phyloP scores from a whole-genome alignment of 2,329 filamentous ascomycete genomes.

The Phyllosticta citriasiana region DNA sequence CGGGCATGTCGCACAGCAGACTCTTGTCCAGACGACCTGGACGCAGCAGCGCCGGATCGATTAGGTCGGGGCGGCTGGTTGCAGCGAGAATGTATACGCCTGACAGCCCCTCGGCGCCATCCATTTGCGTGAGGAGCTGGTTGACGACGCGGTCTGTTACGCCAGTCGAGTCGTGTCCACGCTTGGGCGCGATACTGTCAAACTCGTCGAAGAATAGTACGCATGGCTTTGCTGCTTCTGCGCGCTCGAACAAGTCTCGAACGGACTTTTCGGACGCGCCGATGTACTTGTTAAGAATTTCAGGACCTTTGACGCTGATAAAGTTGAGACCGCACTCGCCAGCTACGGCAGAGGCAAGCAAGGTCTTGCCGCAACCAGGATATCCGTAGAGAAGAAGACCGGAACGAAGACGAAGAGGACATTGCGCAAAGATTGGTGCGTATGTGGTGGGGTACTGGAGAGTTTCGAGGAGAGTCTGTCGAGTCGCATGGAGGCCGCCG shows the following conservation, averaged over 20 bases:
- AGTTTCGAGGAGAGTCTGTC: slow-evolving; percentile 87
- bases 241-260: slow-evolving; percentile 87
- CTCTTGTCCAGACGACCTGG: slow-evolving; percentile 92
- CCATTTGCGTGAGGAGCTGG: slow-evolving; percentile 97
- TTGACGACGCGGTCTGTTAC: slow-evolving; percentile 99
- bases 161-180: slow-evolving; percentile 92
- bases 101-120: slow-evolving; percentile 87
- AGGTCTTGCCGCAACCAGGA: slow-evolving; percentile 91
- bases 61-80: slow-evolving; percentile 84
- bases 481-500: slow-evolving; percentile 75
- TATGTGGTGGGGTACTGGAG: slow-evolving; percentile 96
- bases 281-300: slow-evolving; percentile 99
- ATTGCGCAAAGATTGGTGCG: slow-evolving; percentile 93
- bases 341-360: slow-evolving; percentile 92
- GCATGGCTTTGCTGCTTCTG: slow-evolving; percentile 81
- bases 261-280: slow-evolving; percentile 95
- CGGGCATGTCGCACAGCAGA: slow-evolving; percentile 81
- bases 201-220: slow-evolving; percentile 99
- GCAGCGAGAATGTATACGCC: slow-evolving; percentile 96
- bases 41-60: slow-evolving; percentile 84
- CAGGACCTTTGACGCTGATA: slow-evolving; percentile 94
- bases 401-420: slow-evolving; percentile 85
- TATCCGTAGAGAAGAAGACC: slow-evolving; percentile 90
- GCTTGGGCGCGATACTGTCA: slow-evolving; percentile 92
- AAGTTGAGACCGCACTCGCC: slow-evolving; percentile 97